Conservation (phyloP, 2,329 filamentous ascomycete genomes). For the Sordariomycetes sp. region DNA sequence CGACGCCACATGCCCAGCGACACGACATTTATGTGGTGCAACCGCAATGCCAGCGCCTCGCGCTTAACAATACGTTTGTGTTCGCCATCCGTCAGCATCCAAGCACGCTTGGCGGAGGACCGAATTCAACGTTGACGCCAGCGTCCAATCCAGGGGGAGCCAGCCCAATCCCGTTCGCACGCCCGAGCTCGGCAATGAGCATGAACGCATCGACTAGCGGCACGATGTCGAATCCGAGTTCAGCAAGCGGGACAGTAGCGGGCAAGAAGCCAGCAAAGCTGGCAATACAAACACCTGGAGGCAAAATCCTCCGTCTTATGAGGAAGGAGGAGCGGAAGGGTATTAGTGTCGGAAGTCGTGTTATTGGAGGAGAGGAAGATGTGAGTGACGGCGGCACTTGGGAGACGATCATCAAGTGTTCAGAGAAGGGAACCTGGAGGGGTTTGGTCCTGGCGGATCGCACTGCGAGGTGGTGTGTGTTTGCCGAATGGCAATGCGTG, state of each 20-base stretch:
- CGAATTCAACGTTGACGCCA: slow-evolving; percentile 29
- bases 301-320: slow-evolving; percentile 86
- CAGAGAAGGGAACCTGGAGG: slow-evolving; percentile 72
- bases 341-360: slow-evolving; percentile 35
- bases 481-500: slow-evolving; percentile 71
- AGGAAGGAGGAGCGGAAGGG: slow-evolving; percentile 64
- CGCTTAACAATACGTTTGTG: slow-evolving; percentile 94
- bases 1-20: slow-evolving; percentile 92
- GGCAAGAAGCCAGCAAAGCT: slow-evolving; percentile 86
- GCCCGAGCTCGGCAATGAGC: slow-evolving; percentile 56
- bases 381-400: slow-evolving; percentile 64
- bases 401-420: slow-evolving; percentile 89
- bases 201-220: slow-evolving; percentile 47
- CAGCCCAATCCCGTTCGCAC: slow-evolving; percentile 52
- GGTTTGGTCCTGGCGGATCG: slow-evolving; percentile 75
- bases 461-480: slow-evolving; percentile 84
- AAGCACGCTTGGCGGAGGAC: slow-evolving; percentile 34
- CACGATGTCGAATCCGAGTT: slow-evolving; percentile 47
- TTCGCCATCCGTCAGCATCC: slow-evolving; percentile 94
- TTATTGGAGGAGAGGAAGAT: slow-evolving; percentile 39
- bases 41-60: slow-evolving; percentile 81
- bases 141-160: slow-evolving; percentile 36
- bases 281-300: slow-evolving; percentile 86
- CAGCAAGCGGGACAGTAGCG: slow-evolving; percentile 40
- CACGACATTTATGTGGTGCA: slow-evolving; percentile 97